Conservation (phyloP, 2,329 filamentous ascomycete species). For the Grosmannia huntii region DNA sequence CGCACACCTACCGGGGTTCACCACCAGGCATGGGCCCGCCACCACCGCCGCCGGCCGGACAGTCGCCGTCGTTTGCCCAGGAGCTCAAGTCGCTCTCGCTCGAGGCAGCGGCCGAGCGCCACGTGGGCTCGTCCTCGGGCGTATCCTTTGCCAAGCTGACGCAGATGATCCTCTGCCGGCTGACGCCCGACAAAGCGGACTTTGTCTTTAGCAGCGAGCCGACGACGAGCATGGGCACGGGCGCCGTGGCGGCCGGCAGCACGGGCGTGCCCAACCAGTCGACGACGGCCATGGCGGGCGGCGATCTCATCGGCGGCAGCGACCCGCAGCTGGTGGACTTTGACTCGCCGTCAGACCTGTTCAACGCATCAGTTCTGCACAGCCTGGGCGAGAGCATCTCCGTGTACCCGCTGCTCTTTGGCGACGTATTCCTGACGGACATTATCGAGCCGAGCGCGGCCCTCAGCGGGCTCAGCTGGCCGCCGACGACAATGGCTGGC, state of each 20-base stretch:
- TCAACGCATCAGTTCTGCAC: slow-evolving; percentile 13
- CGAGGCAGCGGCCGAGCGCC: slow-evolving; percentile 29
- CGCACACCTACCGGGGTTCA: background rate
- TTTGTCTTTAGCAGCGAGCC: slow-evolving; percentile 22
- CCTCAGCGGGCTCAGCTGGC: slow-evolving; percentile 8
- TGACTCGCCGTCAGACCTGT: slow-evolving; percentile 15
- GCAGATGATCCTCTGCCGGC: slow-evolving; percentile 26
- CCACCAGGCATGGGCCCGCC: slow-evolving; percentile 6
- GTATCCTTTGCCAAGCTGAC: slow-evolving; percentile 30
- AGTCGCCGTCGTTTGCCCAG: slow-evolving; percentile 14
- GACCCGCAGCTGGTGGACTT: slow-evolving; percentile 14
- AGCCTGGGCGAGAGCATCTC: slow-evolving; percentile 15
- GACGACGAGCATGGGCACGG: background rate
- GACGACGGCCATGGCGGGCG: too few species aligned
- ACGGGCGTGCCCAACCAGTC: too few species aligned
- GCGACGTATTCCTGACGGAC: slow-evolving; percentile 17
- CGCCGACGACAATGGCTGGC: background rate
- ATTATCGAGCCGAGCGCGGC: slow-evolving; percentile 5
- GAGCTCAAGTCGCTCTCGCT: slow-evolving; percentile 26
- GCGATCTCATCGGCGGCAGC: background rate
- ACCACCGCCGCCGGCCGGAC: background rate
- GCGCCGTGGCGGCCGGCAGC: background rate
- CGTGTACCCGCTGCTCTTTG: slow-evolving; percentile 18
- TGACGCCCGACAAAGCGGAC: slow-evolving; percentile 27
- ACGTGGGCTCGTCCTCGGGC: slow-evolving; percentile 30